Conservation (phyloP, 768 basidiomycete species). For the Leccinum sublutescens region DNA sequence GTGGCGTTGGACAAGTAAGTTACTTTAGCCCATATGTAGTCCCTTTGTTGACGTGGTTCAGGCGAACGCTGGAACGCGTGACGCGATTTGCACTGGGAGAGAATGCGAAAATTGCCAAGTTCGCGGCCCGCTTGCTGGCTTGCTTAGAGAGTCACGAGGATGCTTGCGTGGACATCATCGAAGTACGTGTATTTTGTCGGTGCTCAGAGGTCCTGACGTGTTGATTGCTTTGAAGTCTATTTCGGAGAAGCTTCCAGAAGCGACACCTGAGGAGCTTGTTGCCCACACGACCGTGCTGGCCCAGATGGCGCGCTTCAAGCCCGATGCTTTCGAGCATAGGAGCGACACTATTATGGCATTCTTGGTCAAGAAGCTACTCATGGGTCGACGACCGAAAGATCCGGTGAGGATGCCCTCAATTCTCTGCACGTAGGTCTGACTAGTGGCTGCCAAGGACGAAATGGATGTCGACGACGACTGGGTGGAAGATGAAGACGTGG, state of each 20-base stretch:
- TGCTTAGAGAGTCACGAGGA: slow-evolving; percentile 52
- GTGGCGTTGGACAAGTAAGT: slow-evolving; percentile 68
- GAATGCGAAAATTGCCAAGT: slow-evolving; percentile 74
- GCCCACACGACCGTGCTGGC: slow-evolving; percentile 70
- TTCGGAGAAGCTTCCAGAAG: slow-evolving; percentile 47
- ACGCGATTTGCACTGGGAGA: slow-evolving; percentile 56
- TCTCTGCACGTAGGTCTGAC: not conserved
- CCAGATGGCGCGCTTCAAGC: slow-evolving; percentile 67
- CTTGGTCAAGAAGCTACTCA: slow-evolving; percentile 67
- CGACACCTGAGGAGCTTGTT: slow-evolving; percentile 51
- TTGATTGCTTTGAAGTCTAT: slow-evolving; percentile 48
- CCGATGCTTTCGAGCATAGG: slow-evolving; percentile 73
- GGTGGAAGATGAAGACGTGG: slow-evolving; percentile 65
- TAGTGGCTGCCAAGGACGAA: slow-evolving; percentile 41
- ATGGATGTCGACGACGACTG: slow-evolving; percentile 71
- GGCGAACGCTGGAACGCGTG: slow-evolving; percentile 66
- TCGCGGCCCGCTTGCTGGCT: slow-evolving; percentile 74
- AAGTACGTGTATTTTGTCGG: slow-evolving; percentile 46
- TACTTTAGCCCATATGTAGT: not conserved
- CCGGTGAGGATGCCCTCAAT: slow-evolving; percentile 39
- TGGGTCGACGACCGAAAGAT: slow-evolving; percentile 48
- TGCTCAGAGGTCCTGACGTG: not conserved
- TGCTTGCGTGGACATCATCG: slow-evolving; percentile 54
- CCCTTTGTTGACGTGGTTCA: slow-evolving; percentile 27
- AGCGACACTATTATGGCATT: slow-evolving; percentile 74